These are phyloP conservation scores for Oryza nivara DNA, from an alignment of 176 grass and related monocot genomes.

Conservation along the genomic window DNA sequence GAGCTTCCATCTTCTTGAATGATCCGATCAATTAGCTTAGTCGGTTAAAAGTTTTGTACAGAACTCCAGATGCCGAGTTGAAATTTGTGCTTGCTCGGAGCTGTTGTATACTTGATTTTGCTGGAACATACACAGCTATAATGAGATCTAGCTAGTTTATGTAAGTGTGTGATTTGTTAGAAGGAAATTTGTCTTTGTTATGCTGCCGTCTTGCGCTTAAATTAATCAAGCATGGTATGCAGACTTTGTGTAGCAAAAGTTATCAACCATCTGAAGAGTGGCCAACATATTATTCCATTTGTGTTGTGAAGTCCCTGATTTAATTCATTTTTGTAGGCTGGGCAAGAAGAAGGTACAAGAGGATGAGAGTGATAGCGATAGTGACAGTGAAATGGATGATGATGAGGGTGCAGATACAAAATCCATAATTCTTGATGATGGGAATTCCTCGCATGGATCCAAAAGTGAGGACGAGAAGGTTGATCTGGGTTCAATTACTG, in stretches of 20 bases:
- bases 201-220: neutral
- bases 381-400: slow-evolving; percentile 53
- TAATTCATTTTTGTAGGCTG: slow-evolving; percentile 60
- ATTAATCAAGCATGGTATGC: neutral
- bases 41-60: neutral
- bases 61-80: neutral
- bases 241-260: neutral
- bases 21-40: neutral
- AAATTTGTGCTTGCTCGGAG: slow-evolving; percentile 13
- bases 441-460: slow-evolving; percentile 59
- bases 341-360: slow-evolving; percentile 84
- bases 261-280: slow-evolving; percentile 2
- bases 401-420: slow-evolving; percentile 49
- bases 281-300: neutral
- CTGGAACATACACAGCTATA: neutral
- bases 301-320: slow-evolving; percentile 21
- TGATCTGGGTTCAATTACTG: slow-evolving; percentile 53
- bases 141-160: slow-evolving; percentile 4
- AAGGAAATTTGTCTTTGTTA: neutral
- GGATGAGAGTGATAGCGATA: slow-evolving; percentile 59
- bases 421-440: slow-evolving; percentile 64
- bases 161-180: neutral
- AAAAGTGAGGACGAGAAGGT: slow-evolving; percentile 49
- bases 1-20: neutral
- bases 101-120: neutral